Evolutionary conservation across 225 moss, liverwort and hornwort species (phyloP).

Genomic region (Antitrichia curtipendula): DNA sequence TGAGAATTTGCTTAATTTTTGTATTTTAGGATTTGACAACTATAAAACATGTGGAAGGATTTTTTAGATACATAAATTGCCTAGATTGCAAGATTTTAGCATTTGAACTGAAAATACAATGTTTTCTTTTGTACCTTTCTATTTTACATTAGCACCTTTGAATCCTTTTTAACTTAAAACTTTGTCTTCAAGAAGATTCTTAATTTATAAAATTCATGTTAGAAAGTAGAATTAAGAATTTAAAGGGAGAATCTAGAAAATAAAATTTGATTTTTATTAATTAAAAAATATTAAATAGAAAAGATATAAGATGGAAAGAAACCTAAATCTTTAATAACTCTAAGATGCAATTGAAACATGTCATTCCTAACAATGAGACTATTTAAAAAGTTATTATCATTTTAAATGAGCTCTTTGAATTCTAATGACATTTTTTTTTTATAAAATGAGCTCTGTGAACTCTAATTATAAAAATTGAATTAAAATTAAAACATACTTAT

Average conservation of each 20-base stretch:
- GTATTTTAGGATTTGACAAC: too few relatives aligned
- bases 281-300: neutral
- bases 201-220: too few relatives aligned
- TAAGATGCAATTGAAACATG: neutral
- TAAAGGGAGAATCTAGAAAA: neutral
- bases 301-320: neutral
- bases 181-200: too few relatives aligned
- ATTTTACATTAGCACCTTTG: accelerated
- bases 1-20: too few relatives aligned
- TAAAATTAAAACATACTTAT: too few relatives aligned
- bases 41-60: neutral
- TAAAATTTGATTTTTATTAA: neutral
- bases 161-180: too few relatives aligned
- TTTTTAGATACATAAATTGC: neutral
- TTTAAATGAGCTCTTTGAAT: neutral
- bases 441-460: too few relatives aligned
- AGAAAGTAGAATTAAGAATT: too few relatives aligned
- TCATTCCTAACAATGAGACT: neutral
- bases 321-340: accelerated
- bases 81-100: neutral
- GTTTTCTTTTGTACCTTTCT: neutral
- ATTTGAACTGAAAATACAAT: neutral
- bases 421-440: too few relatives aligned
- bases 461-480: too few relatives aligned
- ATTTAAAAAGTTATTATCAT: too few relatives aligned